Conservation (phyloP, 2,329 filamentous ascomycete species). For the Colletotrichum spaethianum region DNA sequence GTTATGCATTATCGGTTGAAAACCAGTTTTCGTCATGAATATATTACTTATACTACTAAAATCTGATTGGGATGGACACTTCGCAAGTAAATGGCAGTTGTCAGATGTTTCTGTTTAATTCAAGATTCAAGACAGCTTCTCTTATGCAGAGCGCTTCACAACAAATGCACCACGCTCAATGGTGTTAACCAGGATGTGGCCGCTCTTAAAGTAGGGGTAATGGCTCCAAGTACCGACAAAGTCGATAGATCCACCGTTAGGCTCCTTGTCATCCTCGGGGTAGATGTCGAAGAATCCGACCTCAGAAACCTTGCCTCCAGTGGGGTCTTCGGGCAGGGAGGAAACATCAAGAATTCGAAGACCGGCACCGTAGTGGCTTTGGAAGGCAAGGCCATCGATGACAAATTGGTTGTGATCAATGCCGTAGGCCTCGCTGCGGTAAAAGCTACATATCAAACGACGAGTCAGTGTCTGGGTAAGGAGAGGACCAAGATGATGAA, state of each 20-base stretch:
- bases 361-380: constrained; percentile 61
- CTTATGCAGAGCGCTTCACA: constrained; percentile 40
- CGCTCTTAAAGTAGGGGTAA: constrained; percentile 44
- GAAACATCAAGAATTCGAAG: constrained; percentile 54
- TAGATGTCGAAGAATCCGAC: constrained; percentile 62
- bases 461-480: background rate
- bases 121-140: background rate
- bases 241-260: constrained; percentile 41
- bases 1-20: background rate
- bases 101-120: no score
- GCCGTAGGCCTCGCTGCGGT: constrained; percentile 51
- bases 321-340: constrained; percentile 50
- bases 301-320: constrained; percentile 55
- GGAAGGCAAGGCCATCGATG: constrained; percentile 57
- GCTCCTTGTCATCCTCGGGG: constrained; percentile 50
- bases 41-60: background rate
- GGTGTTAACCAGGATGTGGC: constrained; percentile 44
- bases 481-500: background rate
- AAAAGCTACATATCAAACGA: constrained; percentile 39
- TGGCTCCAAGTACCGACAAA: constrained; percentile 44
- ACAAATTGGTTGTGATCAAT: constrained; percentile 63
- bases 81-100: background rate
- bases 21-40: background rate
- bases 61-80: background rate
- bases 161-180: constrained; percentile 45